Evolutionary conservation across 2,329 filamentous ascomycete species (phyloP).

Genomic region (Botrytis byssoidea): DNA sequence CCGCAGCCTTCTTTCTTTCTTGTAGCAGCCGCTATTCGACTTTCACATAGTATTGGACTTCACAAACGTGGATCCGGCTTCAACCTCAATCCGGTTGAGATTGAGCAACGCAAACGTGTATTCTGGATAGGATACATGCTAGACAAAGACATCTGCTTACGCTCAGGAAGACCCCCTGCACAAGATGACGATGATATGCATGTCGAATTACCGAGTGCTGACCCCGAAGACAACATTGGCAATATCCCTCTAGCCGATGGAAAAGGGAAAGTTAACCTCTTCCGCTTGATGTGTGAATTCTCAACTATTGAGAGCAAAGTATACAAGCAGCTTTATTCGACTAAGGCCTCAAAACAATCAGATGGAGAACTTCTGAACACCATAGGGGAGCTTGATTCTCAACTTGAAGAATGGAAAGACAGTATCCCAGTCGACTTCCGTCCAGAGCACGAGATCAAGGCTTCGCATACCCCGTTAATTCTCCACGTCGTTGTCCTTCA

Average conservation of each 20-base stretch:
- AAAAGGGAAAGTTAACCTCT: conserved; percentile 91
- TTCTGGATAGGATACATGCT: conserved; percentile 77
- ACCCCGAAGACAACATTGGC: conserved; percentile 88
- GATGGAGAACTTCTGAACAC: conserved; percentile 92
- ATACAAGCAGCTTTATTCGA: conserved; percentile 89
- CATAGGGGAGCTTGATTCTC: conserved; percentile 88
- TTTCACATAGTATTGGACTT: conserved; percentile 90
- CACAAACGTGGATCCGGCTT: conserved; percentile 93
- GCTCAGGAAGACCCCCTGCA: conserved; percentile 68
- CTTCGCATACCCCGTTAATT: conserved; percentile 87
- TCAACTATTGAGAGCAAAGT: conserved; percentile 90
- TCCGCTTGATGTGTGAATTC: conserved; percentile 89
- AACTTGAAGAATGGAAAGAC: conserved; percentile 95
- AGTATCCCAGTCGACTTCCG: conserved; percentile 91
- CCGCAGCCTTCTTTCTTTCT: conserved; percentile 92
- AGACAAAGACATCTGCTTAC: conserved; percentile 71
- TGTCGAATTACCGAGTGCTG: conserved; percentile 87
- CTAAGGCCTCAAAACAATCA: conserved; percentile 85
- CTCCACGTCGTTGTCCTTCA: conserved; percentile 92
- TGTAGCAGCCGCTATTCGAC: conserved; percentile 82
- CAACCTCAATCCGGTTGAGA: conserved; percentile 88
- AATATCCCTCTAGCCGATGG: conserved; percentile 89
- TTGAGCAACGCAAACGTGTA: conserved; percentile 80
- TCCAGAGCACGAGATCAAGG: conserved; percentile 95
- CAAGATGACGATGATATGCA: conserved; percentile 88